phyloP scores from a whole-genome alignment of 805 yeast genomes.

The Metschnikowia borealis region DNA sequence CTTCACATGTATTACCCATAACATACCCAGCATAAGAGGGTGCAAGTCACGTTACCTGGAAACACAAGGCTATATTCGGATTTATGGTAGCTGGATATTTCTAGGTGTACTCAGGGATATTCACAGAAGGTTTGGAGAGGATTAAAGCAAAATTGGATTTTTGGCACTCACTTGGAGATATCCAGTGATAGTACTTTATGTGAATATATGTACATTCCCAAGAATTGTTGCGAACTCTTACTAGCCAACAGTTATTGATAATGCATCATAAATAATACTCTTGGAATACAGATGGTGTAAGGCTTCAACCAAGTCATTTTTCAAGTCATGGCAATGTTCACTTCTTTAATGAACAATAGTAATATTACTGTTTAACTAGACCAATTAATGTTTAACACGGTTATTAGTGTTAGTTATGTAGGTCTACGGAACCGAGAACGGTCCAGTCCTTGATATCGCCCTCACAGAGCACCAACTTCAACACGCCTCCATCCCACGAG shows the following conservation, averaged over 20 bases:
- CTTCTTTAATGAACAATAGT: no score
- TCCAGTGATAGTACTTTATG: not conserved
- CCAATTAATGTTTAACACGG: no score
- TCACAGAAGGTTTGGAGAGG: not conserved
- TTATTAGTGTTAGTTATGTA: constrained; percentile 20
- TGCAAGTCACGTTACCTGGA: constrained; percentile 1
- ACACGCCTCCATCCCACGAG: constrained; percentile 68
- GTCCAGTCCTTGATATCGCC: constrained; percentile 72
- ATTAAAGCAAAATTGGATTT: not conserved
- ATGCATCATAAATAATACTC: no score
- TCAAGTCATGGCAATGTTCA: no score
- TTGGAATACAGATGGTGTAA: no score
- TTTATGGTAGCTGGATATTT: not conserved
- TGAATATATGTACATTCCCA: not conserved
- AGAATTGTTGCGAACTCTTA: not conserved
- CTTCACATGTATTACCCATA: not conserved
- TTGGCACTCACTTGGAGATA: not conserved
- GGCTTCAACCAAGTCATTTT: no score
- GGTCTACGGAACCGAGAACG: constrained; percentile 51
- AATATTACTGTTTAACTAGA: no score
- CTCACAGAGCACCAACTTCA: constrained; percentile 63
- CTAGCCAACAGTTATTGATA: no score
- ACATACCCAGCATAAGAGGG: not conserved
- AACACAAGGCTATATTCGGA: not conserved
- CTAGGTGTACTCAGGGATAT: not conserved